Base-by-base conservation (phyloP, 163 green algal genomes). In the Chlorella variabilis region DNA sequence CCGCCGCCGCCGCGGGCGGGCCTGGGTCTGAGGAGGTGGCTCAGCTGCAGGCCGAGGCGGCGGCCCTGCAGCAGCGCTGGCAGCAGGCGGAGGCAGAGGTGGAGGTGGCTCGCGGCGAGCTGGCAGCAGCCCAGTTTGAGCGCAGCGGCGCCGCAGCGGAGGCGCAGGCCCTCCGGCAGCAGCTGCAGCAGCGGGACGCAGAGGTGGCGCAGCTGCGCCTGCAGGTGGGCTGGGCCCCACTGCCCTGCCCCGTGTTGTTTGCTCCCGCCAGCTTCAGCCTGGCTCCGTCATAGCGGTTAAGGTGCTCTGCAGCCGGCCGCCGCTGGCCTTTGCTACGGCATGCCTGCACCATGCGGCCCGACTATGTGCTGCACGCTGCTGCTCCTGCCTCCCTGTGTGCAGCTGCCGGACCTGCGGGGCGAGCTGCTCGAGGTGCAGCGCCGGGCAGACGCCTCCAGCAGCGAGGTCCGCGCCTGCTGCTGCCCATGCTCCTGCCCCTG, bases 141-240 rank as follows among this genome's bases (percentile, higher is more conserved):
- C 48, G 70, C 45, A 33, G 48, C 31, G 25, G 17, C 18, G 48
- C 31, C 3, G 70, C 56, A 18, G 73, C 73, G 3, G 73, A 80
- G 56, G 73, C 33, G 27, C 49, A 59, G 0, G 4, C 15, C 27
- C 54, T 80, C 36, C 27, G 56, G 38, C 73, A 80, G 54, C 56
- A 70, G 73, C 54, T 70, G 73, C 54, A 70, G 38, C 73, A 80
- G 56, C 36, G 73, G 27, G 73, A 80, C 9, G 54, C 73, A 8
- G 54, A 80, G 73, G 56, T 80, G 54, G 73, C 73, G 27, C 73
- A 80, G 73, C 56, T 80, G 54, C 73, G 73, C 54, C n/a, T 80
- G 73, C 73, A 80, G 73, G 73, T 59, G 25, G 0, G 69, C n/a
- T n/a, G n/a, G n/a, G n/a, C n/a, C n/a, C n/a, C n/a, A n/a, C n/a